Evolutionary conservation across 2,329 filamentous ascomycete species (phyloP), one percentile per base, ranked within the genome.

Genomic region (Calonectria pseudoturangicola): DNA sequence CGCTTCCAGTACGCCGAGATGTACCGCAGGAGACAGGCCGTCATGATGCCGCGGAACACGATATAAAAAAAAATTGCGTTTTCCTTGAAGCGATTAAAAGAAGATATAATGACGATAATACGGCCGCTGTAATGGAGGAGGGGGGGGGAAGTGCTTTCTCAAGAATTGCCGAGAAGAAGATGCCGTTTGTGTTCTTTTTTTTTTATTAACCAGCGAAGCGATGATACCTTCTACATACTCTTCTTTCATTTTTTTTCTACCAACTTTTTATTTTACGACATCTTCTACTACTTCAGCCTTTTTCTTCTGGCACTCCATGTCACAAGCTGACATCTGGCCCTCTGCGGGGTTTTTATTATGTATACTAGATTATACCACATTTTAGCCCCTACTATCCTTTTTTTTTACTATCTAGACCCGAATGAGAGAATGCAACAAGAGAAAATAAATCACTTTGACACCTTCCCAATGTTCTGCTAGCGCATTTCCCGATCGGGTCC

Each of bases 1-100:
- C 88, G 93, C 68, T 91, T 93, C 70, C 87, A 89, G 80, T 93
- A 93, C 84, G 87, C 91, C 45, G 91, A 93, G 62, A 87, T 89
- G 76, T 94, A 92, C 83, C 85, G 88, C 79, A 85, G 88, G 75
- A 78, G 81, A 43, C 72, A 78, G 56, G 74, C 69, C 39, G 45
- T 76, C 36, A 30, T 73, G 15, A 36, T 75, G 30, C 72, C 76
- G 6, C 74, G 71, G 5, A 68, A 58, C 43, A 73, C 43, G 28
- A 74, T 76, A 75, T 79, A 25, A 63, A 33, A 21, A 21, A 21
- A 21, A 21, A 21, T 21, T 21, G 33, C 5, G n/a, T 28, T 43
- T 41, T 41, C 5, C 21, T 21, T 47, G 16, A n/a, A 47, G 27
- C 36, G 16, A 43, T 4, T 30, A 9, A 8, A 41, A 25, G 28